Percentiles rank a stretch among this genome's conserved stretches.
phyloP scores from a whole-genome alignment of 1,284 basidiomycete species.

The Inonotus hispidus region DNA sequence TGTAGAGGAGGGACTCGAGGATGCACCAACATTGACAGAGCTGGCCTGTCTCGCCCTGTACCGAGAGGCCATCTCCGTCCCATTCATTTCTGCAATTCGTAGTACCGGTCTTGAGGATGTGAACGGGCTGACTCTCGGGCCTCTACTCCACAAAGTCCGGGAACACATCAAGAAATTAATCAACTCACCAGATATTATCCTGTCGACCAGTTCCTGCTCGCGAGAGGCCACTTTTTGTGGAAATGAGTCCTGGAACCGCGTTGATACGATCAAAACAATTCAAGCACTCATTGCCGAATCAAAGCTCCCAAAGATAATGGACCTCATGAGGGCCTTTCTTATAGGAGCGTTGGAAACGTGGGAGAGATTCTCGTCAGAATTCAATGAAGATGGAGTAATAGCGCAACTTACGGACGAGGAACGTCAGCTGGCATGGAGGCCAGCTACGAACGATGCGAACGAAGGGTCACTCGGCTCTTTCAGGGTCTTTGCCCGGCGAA shows the following conservation, averaged over 20 bases:
- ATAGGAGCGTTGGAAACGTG: not conserved
- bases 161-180: slow-evolving; percentile 6
- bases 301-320: not conserved
- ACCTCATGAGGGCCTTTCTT: not conserved
- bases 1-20: slow-evolving; percentile 8
- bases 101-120: not conserved
- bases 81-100: slow-evolving; percentile 8
- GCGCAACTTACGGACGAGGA: not conserved
- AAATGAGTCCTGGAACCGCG: not conserved
- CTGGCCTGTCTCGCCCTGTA: slow-evolving; percentile 15
- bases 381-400: not conserved
- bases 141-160: slow-evolving; percentile 10
- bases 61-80: slow-evolving; percentile 10
- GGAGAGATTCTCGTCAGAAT: slow-evolving; percentile 5
- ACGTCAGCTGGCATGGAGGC: slow-evolving; percentile 1
- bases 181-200: slow-evolving; percentile 8
- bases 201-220: not conserved
- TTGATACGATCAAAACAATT: not conserved
- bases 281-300: not conserved
- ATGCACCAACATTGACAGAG: slow-evolving; percentile 15
- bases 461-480: not conserved
- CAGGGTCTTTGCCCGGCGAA: not conserved
- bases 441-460: slow-evolving; percentile 11
- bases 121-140: slow-evolving; percentile 14
- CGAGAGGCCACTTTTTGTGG: not conserved